Base-by-base conservation (phyloP, 495 filamentous ascomycete genomes). In the Aspergillus homomorphus region DNA sequence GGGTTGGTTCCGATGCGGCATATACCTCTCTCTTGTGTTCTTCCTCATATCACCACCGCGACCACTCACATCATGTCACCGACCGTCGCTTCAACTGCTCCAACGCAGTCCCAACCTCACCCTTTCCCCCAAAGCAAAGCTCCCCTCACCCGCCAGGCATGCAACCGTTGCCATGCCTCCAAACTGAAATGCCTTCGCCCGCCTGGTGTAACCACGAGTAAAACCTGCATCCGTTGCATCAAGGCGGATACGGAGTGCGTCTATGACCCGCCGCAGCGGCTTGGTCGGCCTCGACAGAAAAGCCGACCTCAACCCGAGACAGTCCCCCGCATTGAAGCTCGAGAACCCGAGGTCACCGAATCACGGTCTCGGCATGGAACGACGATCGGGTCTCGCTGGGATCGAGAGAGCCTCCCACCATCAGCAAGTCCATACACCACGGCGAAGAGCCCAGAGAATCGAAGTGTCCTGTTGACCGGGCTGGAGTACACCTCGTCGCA, bases 251-350 rank as follows among this genome's bases (percentile, higher is more conserved):
- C 45, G 4, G 45, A 23, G 45, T 48, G 20, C 23, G 45, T 48
- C 45, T 48, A 48, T 9, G 45, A 48, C 19, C 45, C 45, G 3
- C 45, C 45, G 1, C 45, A 48, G 45, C 45, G 45, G 3, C 23
- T 48, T 10, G 45, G 45, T 14, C 45, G 45, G 45, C 45, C 20
- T 5, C 45, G 45, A 48, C 45, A 48, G n/a, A 45, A 48, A 23
- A 24, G 45, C 23, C 20, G 45, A 48, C 45, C 45, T 23, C 45
- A 48, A 18, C 19, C 45, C 12, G 45, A 21, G 20, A 12, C 45
- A 3, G 45, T 2, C 18, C 45, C 20, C 20, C 45, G 19, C 18
- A 48, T 48, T 22, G 20, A 48, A 22, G 45, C 45, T 4, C 19
- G 45, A 15, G 20, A 48, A 6, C 20, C 18, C 23, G 45, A 48